Evolutionary conservation across 2,329 filamentous ascomycete genomes (phyloP).

Genomic region (Berkeleyomyces basicola): DNA sequence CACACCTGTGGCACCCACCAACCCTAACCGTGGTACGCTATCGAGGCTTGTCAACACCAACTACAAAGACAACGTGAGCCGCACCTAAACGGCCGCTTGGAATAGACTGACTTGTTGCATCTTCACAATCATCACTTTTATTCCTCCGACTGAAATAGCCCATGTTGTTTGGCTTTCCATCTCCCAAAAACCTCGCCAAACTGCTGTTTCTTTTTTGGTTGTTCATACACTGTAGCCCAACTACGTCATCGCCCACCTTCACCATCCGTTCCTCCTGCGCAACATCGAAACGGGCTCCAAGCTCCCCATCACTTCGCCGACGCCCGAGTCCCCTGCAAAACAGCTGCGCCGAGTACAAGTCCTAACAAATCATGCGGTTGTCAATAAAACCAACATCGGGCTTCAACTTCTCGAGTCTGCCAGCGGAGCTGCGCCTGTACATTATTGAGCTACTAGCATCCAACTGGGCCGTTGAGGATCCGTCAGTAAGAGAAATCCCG

Average conservation of each 20-base stretch:
- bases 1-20: not conserved
- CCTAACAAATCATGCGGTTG: not conserved
- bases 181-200: not conserved
- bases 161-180: not conserved
- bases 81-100: not conserved
- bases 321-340: not conserved
- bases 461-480: not conserved
- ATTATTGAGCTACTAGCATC: not conserved
- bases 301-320: not conserved
- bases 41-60: not conserved
- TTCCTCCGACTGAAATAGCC: not conserved
- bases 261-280: not conserved
- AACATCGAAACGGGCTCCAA: not conserved
- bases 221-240: not conserved
- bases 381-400: not conserved
- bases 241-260: not conserved
- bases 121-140: not conserved
- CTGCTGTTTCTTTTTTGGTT: not conserved
- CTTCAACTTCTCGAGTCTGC: not conserved
- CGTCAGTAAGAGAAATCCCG: not conserved
- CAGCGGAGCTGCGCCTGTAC: slow-evolving; percentile 1
- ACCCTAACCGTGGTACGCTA: not conserved
- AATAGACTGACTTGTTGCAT: no score
- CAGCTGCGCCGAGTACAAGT: not conserved
- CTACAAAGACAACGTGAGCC: not conserved